A percentile compares a stretch with the other conserved stretches of the same genome.
Evolutionary conservation across 2,329 filamentous ascomycete species (phyloP).

Genomic region (Chaetothyriales sp.): DNA sequence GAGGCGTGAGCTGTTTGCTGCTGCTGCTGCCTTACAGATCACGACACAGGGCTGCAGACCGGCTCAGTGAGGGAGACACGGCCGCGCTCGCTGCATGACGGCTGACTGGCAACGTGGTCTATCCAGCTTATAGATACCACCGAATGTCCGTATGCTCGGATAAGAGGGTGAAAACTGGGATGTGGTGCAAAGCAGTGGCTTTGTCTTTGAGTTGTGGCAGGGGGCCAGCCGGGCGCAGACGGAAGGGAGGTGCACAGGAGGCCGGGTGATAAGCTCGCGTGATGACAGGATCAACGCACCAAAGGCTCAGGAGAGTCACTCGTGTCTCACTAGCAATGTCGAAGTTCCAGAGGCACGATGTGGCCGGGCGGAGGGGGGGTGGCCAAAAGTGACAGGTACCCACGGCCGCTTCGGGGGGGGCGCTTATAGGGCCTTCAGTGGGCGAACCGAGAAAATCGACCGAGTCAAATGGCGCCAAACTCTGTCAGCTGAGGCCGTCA

Average conservation of each 20-base stretch:
- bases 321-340: neutral
- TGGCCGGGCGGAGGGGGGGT: neutral
- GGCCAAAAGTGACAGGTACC: neutral
- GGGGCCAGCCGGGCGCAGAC: neutral
- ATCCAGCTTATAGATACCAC: neutral
- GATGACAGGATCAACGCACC: neutral
- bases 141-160: neutral
- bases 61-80: neutral
- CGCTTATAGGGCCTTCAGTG: neutral
- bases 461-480: neutral
- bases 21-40: neutral
- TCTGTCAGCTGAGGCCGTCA: neutral
- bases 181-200: neutral
- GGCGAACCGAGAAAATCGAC: neutral
- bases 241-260: no score
- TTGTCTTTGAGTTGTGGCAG: neutral
- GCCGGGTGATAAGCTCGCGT: neutral
- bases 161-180: neutral
- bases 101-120: neutral
- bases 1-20: neutral
- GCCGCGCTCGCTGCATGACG: neutral
- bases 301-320: neutral
- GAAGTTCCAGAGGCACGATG: neutral
- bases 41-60: neutral
- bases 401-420: neutral